Base-by-base conservation (phyloP, 2,329 filamentous ascomycete species). In the Dothideomycetes sp. region DNA sequence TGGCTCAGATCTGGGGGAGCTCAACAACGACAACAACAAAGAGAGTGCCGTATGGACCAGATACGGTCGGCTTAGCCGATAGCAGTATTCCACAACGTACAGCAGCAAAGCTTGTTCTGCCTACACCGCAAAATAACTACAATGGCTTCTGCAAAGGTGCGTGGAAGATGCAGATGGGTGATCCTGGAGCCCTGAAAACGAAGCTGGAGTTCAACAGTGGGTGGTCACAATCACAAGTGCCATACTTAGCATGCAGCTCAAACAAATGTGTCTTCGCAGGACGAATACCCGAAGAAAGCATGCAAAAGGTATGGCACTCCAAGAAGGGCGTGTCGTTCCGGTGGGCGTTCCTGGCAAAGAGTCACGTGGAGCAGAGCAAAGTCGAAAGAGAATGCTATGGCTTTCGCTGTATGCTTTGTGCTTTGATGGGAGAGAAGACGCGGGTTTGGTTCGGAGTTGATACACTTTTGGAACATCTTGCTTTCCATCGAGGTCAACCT, bases 331-430 rank as follows among this genome's bases (percentile, higher is more conserved):
- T 71, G 6, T 58, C 60, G 11, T 67, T 65, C 44, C 63, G 65
- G 9, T 70, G 65, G 64, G 49, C 55, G 5, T 71, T 70, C 43
- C 55, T 71, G 2, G 67, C 67, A 8, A 68, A 70, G 47, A 61
- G 54, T 15, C 67, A 71, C 49, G 56, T 68, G 9, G 40, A 49
- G 10, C 50, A 59, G 42, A 61, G 58, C 32, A 53, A 54, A 17
- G 50, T 54, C 38, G 51, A 47, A 33, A 52, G 47, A 37, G 44
- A 53, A 29, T 44, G 53, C 22, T 57, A 52, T 37, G 55, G 50
- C 4, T 70, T 61, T 48, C 65, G 62, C 16, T 71, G 68, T 47
- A 57, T 69, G 17, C 70, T 70, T 47, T 71, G 68, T 47, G 63
- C 61, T 36, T 62, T 62, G 7, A 53, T 60, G 45, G 56, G 54